Conservation (phyloP, 345 rosid species). For the Adansonia digitata region DNA sequence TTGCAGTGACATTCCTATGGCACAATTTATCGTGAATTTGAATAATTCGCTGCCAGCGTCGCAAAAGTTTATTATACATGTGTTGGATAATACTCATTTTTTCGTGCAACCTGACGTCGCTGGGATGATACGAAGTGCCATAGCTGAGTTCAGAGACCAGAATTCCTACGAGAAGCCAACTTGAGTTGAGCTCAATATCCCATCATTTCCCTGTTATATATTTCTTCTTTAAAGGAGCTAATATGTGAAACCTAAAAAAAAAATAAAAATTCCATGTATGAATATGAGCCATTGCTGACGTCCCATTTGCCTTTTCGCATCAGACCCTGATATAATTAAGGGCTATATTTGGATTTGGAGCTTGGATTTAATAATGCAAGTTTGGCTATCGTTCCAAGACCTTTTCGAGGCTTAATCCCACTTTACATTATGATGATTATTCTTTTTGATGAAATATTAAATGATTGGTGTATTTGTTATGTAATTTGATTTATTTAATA, state of each 20-base stretch:
- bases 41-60: constrained; percentile 64
- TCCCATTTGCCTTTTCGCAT: neutral
- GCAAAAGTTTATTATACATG: constrained; percentile 75
- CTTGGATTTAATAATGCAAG: neutral
- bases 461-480: too few relatives aligned
- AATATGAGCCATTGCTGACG: neutral
- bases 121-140: constrained; percentile 66
- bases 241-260: neutral
- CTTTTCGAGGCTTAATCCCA: neutral
- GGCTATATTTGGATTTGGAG: neutral
- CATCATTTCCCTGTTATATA: neutral
- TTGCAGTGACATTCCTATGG: constrained; percentile 79
- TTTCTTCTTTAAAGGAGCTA: neutral
- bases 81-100: constrained; percentile 62
- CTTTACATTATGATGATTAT: neutral
- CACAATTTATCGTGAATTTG: constrained; percentile 70
- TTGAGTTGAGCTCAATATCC: constrained; percentile 20
- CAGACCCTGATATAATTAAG: neutral
- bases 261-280: neutral
- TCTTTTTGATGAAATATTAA: neutral
- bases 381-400: neutral
- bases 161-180: constrained; percentile 81
- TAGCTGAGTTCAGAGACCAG: constrained; percentile 78
- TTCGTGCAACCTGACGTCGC: constrained; percentile 74
- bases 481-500: too few relatives aligned